phyloP scores from a whole-genome alignment of 2,329 filamentous ascomycete species.

The Cercospora berteroae region DNA sequence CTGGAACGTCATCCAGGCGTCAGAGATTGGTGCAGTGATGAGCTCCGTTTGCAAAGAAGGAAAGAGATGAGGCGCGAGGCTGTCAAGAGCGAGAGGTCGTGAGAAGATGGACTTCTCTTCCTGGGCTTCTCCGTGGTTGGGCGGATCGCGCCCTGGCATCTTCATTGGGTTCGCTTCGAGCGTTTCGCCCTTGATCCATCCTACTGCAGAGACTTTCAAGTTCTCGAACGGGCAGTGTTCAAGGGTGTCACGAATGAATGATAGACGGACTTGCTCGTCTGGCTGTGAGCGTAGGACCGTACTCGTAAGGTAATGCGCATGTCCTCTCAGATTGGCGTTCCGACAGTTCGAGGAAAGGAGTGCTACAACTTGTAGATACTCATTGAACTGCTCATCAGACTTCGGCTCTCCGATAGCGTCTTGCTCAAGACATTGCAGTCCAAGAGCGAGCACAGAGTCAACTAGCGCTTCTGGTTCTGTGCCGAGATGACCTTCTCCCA shows the following conservation, averaged over 20 bases:
- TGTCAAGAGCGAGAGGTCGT: conserved; percentile 48
- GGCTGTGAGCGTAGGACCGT: conserved; percentile 55
- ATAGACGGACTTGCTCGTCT: conserved; percentile 51
- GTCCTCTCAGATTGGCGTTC: conserved; percentile 48
- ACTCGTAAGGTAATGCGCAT: conserved; percentile 50
- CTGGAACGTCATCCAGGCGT: conserved; percentile 48
- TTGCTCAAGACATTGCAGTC: conserved; percentile 50
- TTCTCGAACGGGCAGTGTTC: conserved; percentile 55
- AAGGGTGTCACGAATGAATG: conserved; percentile 55
- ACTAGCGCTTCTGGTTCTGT: conserved; percentile 53
- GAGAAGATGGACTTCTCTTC: conserved; percentile 44
- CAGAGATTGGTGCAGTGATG: conserved; percentile 39
- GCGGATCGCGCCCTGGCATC: conserved; percentile 18
- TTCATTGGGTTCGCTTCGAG: conserved; percentile 46
- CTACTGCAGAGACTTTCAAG: conserved; percentile 57
- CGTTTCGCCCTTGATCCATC: conserved; percentile 61
- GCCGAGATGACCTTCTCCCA: conserved; percentile 42
- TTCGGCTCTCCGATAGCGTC: conserved; percentile 47
- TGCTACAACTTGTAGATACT: conserved; percentile 52
- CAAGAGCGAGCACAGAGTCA: conserved; percentile 55
- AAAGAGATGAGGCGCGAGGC: conserved; percentile 54
- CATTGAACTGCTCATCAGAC: conserved; percentile 52
- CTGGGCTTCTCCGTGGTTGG: neutral
- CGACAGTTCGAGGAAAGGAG: conserved; percentile 51
- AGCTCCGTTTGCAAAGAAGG: conserved; percentile 48